Percentiles rank a stretch among this genome's conserved stretches.
These are phyloP conservation scores for Exophiala viscosa DNA, from an alignment of 2,329 filamentous ascomycete species.

Conservation along the genomic window DNA sequence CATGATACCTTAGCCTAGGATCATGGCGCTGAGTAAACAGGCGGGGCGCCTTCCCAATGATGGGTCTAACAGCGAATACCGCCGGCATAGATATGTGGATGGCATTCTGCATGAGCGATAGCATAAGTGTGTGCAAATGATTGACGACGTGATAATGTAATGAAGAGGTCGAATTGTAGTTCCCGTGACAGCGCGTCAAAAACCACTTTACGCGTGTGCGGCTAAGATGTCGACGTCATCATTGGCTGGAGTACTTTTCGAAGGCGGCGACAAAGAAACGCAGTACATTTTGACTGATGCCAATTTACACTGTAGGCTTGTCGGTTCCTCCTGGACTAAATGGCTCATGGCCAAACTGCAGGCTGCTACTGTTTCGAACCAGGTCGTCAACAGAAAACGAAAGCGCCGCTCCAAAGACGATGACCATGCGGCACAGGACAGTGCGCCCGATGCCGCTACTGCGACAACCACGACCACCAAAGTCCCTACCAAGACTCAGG, in stretches of 20 bases:
- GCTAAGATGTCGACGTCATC: slow-evolving; percentile 6
- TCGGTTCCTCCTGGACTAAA: neutral
- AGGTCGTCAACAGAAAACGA: slow-evolving; percentile 38
- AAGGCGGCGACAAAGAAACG: neutral
- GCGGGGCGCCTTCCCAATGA: too few relatives aligned
- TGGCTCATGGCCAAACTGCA: slow-evolving; percentile 39
- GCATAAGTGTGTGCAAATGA: too few relatives aligned
- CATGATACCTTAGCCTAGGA: too few relatives aligned
- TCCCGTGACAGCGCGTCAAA: slow-evolving; percentile 9
- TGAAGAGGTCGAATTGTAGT: neutral
- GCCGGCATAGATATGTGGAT: too few relatives aligned
- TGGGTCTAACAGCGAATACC: too few relatives aligned
- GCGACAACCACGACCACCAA: slow-evolving; percentile 37
- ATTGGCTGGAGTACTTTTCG: neutral
- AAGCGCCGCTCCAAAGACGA: slow-evolving; percentile 41
- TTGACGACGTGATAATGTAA: too few relatives aligned
- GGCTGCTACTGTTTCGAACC: slow-evolving; percentile 41
- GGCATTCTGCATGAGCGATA: too few relatives aligned
- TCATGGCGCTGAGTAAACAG: too few relatives aligned
- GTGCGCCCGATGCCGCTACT: neutral
- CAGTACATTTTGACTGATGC: neutral
- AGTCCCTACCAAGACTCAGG: slow-evolving; percentile 55
- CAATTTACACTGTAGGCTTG: neutral
- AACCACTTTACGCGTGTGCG: slow-evolving; percentile 12
- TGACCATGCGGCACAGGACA: slow-evolving; percentile 1